Base-by-base conservation (phyloP, 2,329 filamentous ascomycete species). In the Pezicula neosporulosa region DNA sequence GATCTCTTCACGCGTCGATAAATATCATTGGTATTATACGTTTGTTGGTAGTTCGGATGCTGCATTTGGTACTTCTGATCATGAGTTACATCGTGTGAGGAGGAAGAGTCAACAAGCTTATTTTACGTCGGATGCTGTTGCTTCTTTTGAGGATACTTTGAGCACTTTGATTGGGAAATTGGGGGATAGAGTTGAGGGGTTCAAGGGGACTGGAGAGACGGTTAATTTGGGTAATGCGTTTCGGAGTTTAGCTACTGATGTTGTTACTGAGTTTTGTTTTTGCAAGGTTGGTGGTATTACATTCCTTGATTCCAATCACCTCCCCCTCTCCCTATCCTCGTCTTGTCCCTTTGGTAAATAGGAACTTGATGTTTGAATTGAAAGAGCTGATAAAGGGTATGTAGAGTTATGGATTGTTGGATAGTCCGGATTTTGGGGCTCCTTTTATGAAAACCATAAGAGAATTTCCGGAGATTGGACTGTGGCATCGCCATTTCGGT, bases 201-300 rank as follows among this genome's bases (percentile, higher is more conserved):
- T 49, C 16, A 51, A 27, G 39, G 47, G 47, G 4, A 51, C 44
- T 9, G 44, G 47, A 3, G 6, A 52, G 35, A 46, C 54, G 12
- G 50, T 51, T n/a, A 57, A 60, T 49, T 24, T 58, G 6, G 48
- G 44, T 7, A 50, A 60, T 48, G 57, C 54, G 30, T 53, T 53
- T 21, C 27, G 46, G 27, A 45, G 48, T 7, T 38, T 58, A 12
- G 52, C 56, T 36, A 53, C 48, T 13, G 56, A 58, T 50, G 52
- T 58, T 10, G 52, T 54, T 3, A 56, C 56, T 6, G 45, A 51
- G 19, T 58, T 53, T 42, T 47, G 44, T 4, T 55, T 56, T 28
- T 42, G 52, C 21, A 51, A 53, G 24, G 30, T 33, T 4, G 12
- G 24, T 6, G 7, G 30, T 28, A 5, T 28, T 6, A 5, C 27